Conservation (phyloP, 1,284 basidiomycete species). For the Phylloboletellus chloephorus region DNA sequence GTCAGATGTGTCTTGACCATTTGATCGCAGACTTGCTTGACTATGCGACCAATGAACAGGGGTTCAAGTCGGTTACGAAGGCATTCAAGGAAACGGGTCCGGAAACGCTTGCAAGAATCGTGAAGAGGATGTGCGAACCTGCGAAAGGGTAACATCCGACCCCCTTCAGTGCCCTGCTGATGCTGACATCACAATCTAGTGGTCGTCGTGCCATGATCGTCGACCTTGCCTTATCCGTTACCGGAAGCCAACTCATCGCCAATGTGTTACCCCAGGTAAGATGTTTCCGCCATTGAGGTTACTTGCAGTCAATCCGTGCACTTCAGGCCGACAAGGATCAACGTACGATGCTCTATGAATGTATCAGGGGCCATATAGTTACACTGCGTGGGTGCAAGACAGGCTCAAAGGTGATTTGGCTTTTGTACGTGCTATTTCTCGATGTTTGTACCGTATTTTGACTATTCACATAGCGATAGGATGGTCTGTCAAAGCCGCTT, state of each 20-base stretch:
- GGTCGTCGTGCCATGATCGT: constrained; percentile 77
- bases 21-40: constrained; percentile 66
- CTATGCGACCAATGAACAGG: constrained; percentile 74
- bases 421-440: constrained; percentile 55
- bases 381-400: constrained; percentile 81
- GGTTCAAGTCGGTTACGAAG: constrained; percentile 76
- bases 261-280: constrained; percentile 66
- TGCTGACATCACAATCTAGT: constrained; percentile 33
- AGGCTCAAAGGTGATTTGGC: constrained; percentile 82
- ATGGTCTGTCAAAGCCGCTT: constrained; percentile 37
- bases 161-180: constrained; percentile 9
- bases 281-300: constrained; percentile 2
- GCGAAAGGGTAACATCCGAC: constrained; percentile 49
- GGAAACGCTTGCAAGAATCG: constrained; percentile 63
- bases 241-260: constrained; percentile 77
- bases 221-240: constrained; percentile 73
- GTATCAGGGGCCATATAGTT: constrained; percentile 78
- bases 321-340: constrained; percentile 74
- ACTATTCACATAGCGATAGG: constrained; percentile 37
- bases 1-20: constrained; percentile 65
- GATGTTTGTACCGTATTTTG: not conserved
- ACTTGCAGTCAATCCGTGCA: constrained; percentile 5
- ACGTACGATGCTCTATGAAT: constrained; percentile 69
- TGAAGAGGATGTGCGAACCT: constrained; percentile 76
- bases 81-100: constrained; percentile 77